Conservation (phyloP, 2,329 filamentous ascomycete genomes). For the Colletotrichum agaves region DNA sequence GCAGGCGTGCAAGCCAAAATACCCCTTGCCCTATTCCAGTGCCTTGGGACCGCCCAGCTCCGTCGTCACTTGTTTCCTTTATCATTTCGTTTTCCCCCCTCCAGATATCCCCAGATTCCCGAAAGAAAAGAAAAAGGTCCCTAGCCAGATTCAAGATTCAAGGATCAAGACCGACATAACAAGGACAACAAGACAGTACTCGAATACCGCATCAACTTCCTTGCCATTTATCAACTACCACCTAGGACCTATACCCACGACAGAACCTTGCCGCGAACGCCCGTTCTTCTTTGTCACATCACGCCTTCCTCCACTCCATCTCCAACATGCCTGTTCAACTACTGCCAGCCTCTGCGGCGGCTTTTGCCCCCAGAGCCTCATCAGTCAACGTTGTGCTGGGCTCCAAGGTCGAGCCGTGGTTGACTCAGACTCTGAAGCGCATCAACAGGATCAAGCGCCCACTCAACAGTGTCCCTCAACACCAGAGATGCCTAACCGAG, state of each 20-base stretch:
- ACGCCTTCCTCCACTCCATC: constrained; percentile 27
- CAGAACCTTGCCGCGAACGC: constrained; percentile 27
- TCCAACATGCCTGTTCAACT: constrained; percentile 90
- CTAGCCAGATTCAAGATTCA: not conserved
- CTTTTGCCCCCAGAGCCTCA: constrained; percentile 90
- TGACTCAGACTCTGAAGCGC: constrained; percentile 95
- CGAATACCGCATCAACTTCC: not conserved
- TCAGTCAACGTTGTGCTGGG: constrained; percentile 95
- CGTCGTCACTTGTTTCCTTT: constrained; percentile 57
- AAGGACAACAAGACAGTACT: constrained; percentile 4
- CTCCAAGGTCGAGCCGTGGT: constrained; percentile 93
- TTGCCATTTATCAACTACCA: not conserved
- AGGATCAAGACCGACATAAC: constrained; percentile 1
- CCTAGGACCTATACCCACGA: not conserved
- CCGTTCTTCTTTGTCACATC: constrained; percentile 20
- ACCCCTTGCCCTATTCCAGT: constrained; percentile 54
- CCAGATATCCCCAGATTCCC: constrained; percentile 34
- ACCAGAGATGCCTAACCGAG: constrained; percentile 95
- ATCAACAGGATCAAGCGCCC: constrained; percentile 97
- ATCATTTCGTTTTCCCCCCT: constrained; percentile 52
- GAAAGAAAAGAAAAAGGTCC: not conserved
- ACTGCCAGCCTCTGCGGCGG: constrained; percentile 92
- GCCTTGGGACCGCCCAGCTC: constrained; percentile 64
- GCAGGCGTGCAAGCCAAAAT: constrained; percentile 68
- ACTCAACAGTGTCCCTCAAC: constrained; percentile 95